phyloP scores from a whole-genome alignment of 129 eudicot species.

The Solidago caesia region DNA sequence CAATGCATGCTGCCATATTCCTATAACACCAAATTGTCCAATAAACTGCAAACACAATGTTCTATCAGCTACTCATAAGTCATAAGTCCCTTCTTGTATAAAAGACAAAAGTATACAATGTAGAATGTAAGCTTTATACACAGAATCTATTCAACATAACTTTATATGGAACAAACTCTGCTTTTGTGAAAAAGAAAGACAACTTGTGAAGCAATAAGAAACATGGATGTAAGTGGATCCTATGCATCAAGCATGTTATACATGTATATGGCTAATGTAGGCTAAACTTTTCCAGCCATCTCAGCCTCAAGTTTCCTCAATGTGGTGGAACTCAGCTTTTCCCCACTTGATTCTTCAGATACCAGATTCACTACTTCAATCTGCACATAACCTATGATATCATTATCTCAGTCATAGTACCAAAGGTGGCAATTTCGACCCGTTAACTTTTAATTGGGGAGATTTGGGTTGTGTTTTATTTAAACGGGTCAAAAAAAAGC shows the following conservation, averaged over 20 bases:
- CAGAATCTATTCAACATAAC: constrained; percentile 10
- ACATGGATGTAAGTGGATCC: background rate
- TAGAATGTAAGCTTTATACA: constrained; percentile 3
- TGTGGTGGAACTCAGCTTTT: constrained; percentile 69
- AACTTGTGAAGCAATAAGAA: constrained; percentile 3
- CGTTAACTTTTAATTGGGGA: too few relatives aligned
- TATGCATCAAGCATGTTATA: constrained; percentile 15
- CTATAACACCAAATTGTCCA: too few relatives aligned
- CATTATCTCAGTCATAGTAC: too few relatives aligned
- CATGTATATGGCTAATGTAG: constrained; percentile 15
- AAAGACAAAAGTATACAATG: background rate
- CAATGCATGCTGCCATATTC: too few relatives aligned
- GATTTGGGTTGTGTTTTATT: too few relatives aligned
- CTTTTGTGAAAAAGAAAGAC: background rate
- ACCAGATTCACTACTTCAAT: constrained; percentile 77
- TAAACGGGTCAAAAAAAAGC: too few relatives aligned
- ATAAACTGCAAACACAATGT: background rate
- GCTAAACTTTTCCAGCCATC: constrained; percentile 39
- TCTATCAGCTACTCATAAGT: too few relatives aligned
- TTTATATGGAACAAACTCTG: background rate
- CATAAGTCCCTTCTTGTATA: constrained; percentile 6
- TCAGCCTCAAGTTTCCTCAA: constrained; percentile 74
- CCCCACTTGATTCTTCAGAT: constrained; percentile 56
- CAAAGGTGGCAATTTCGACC: too few relatives aligned
- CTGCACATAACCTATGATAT: constrained; percentile 33